Base-by-base conservation (phyloP, 208 protist genomes). In the Leishmania guyanensis region DNA sequence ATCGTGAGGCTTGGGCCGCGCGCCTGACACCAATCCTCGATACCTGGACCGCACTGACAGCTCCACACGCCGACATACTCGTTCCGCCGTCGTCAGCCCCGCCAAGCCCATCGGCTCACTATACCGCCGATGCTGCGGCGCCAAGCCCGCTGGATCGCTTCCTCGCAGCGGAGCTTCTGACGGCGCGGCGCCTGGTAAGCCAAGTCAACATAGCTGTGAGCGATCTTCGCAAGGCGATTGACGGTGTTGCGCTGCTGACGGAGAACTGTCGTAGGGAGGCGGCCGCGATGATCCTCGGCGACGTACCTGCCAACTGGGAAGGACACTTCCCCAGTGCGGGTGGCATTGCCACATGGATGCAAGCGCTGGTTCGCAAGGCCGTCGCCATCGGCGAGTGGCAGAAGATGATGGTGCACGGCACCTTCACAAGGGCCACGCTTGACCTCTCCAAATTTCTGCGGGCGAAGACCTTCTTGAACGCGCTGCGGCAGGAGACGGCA, bases 391-490 rank as follows among this genome's bases (percentile, higher is more conserved):
- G 46, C 33, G 69, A 91, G 66, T 99, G 91, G 93, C 88, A 96
- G 66, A 80, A 69, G 14, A 74, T 89, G 76, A 73, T 88, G 29
- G 43, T 81, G 12, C 87, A 86, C 14, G 88, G 90, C 43, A 89
- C 86, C 33, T 87, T 99, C 29, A 89, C 99, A 16, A 87, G 84
- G 56, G 29, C 75, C 12, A 79, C 90, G 10, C 66, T 99, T 5
- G 85, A 96, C 54, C 90, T 99, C 22, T 88, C 89, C 20, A 84
- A 93, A 68, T 88, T 99, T 10, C 95, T 99, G 81, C 90, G 96
- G 12, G 96, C 98, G 4, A 84, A 94, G 75, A 99, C 97, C 53
- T 99, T 99, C 79, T 81, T 99, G 39, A 99, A 99, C 75, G 98
- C 98, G 48, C 84, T 99, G 66, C 93, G 98, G 4, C 98, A 99